Base-by-base conservation (phyloP, 345 rosid species). In the Firmiana major region DNA sequence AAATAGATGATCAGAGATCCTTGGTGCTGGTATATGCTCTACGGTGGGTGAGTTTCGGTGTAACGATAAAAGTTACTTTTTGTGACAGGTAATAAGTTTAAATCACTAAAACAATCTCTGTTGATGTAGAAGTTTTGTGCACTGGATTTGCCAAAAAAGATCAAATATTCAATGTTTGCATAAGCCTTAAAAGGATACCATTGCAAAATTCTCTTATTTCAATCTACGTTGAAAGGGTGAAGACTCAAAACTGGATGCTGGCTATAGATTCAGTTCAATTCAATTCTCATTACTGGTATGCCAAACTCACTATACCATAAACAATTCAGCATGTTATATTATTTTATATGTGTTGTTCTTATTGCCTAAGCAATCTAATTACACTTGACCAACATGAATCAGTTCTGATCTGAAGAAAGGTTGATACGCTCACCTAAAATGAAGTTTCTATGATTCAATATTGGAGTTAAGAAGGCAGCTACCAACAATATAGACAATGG, bases 401-500 rank as follows among this genome's bases (percentile, higher is more conserved):
- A 28, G 65, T 60, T 60, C 19, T 9, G 17, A 11, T 49, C 16
- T 2, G 58, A 5, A 40, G n/a, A 28, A 31, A 70, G 15, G 71
- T 6, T 43, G n/a, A 68, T 6, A 22, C 8, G 6, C 24, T 45
- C 72, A 48, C 59, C 64, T 54, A 72, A 53, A 36, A 34, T 72
- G 75, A 63, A 51, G 63, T 46, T 54, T 71, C 7, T 11, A 5
- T 34, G 51, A 38, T 72, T 55, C 64, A 34, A 55, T 55, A 48
- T 28, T 46, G 31, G 75, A 72, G 75, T 72, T 72, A 72, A 72
- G 48, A 72, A 53, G 63, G 34, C 63, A 53, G 48, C 63, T 72
- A 54, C 34, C 63, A 36, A 21, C 75, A 36, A 55, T 0, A 21
- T 55, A 55, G 64, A 72, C 46, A 72, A 72, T 55, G 75, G 64